Base-by-base conservation (phyloP, 1,139 yeast species). In the Debaryomyces subglobosus region DNA sequence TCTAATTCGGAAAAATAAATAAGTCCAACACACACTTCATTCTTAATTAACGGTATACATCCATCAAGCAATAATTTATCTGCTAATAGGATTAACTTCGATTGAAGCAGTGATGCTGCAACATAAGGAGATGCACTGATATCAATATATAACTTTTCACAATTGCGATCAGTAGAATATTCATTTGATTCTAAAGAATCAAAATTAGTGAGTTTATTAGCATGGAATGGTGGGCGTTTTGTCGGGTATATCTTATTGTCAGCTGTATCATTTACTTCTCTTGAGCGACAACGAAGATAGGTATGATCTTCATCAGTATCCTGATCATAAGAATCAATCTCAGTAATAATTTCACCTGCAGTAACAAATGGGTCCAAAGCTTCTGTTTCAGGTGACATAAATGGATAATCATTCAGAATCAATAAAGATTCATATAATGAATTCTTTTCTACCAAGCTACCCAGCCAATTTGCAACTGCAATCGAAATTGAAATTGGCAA, bases 401-500 rank as follows among this genome's bases (percentile, higher is more conserved):
- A 82, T 4, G 87, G 87, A 56, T 78, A 81, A 51, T 80, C 79
- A 58, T 81, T 81, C 47, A 71, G 69, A 40, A 71, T 67, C 46
- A 82, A 71, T 36, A 81, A 60, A 7, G 77, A 65, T 55, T 81
- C 86, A 53, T 82, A 82, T 8, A 82, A 60, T 6, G 85, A 79
- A 50, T 71, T 68, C 20, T 78, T 80, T 56, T 82, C 86, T 36
- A 82, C 64, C 5, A 79, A 66, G 36, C 76, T 72, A 3, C 85
- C 86, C 23, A 79, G 72, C 84, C 85, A 80, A 57, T 81, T 81
- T 2, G 86, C 78, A 13, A 79, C 81, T 10, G 85, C 75, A 40
- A 82, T 80, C 1, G 85, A 73, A 10, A 82, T 73, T 3, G 86
- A 74, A 47, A 82, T 79, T 0, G 87, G 87, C 30, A 82, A 61